phyloP scores from a whole-genome alignment of 2,329 filamentous ascomycete species.

The Fusarium sp. region DNA sequence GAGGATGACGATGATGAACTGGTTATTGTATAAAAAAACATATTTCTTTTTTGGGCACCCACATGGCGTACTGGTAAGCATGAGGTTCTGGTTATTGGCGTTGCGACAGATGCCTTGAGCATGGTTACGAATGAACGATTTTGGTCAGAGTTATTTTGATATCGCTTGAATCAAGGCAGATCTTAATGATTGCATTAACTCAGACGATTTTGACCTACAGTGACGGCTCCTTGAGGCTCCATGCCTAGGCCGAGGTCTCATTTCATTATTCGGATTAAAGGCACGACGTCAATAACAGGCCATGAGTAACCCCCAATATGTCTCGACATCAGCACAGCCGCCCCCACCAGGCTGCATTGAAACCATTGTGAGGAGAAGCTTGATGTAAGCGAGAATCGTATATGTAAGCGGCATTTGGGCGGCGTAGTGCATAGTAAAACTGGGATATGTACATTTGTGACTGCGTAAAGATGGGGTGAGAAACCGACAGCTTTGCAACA shows the following conservation, averaged over 20 bases:
- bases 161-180: conserved; percentile 37
- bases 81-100: conserved; percentile 34
- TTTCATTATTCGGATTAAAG: conserved; percentile 7
- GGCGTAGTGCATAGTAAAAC: conserved; percentile 17
- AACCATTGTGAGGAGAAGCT: conserved; percentile 3
- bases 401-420: conserved; percentile 3
- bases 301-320: conserved; percentile 5
- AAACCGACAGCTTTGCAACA: not conserved
- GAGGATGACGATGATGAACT: conserved; percentile 68
- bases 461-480: not conserved
- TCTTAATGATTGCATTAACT: conserved; percentile 24
- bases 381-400: conserved; percentile 1
- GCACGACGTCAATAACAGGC: conserved; percentile 21
- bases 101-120: conserved; percentile 37
- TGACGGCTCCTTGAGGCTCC: not conserved
- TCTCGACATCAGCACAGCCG: conserved; percentile 5
- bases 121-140: conserved; percentile 48
- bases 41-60: conserved; percentile 21
- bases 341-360: not conserved
- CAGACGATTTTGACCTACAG: not conserved
- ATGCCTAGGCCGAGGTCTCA: not conserved
- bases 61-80: conserved; percentile 41
- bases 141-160: conserved; percentile 38
- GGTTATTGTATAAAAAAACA: conserved; percentile 59
- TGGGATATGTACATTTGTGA: not conserved